Conservation (phyloP, 805 yeast species). For the Ogataea dorogensis region DNA sequence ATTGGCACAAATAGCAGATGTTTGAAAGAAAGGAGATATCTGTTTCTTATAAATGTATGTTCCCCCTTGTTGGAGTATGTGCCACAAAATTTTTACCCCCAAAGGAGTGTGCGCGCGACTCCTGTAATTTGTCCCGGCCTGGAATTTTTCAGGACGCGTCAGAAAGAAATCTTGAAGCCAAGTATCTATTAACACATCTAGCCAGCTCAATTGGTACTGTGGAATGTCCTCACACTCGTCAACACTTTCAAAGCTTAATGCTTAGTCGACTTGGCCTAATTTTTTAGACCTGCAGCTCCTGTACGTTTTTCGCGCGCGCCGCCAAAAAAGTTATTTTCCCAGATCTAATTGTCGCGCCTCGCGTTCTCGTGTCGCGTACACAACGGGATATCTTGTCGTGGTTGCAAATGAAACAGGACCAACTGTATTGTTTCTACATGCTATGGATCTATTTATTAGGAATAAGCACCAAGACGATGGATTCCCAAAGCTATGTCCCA, state of each 20-base stretch:
- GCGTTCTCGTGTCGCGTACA: conserved; percentile 13
- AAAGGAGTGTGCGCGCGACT: conserved; percentile 13
- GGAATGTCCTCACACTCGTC: not conserved
- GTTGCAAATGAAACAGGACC: not conserved
- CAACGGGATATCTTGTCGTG: conserved; percentile 8
- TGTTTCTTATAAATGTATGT: conserved; percentile 11
- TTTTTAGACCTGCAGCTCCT: conserved; percentile 9
- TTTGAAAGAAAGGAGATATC: conserved; percentile 6
- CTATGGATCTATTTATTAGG: too few species aligned
- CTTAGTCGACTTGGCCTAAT: conserved; percentile 2
- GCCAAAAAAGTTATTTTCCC: conserved; percentile 6
- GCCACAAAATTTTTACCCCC: conserved; percentile 11
- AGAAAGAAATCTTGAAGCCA: not conserved
- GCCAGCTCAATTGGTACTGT: too few species aligned
- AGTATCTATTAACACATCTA: too few species aligned
- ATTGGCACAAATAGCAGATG: conserved; percentile 8
- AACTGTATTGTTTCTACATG: too few species aligned
- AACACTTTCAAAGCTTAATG: too few species aligned
- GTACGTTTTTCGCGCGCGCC: conserved; percentile 6
- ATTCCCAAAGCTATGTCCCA: too few species aligned
- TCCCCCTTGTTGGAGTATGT: conserved; percentile 13
- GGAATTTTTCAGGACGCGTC: conserved; percentile 11
- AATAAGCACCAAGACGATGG: not conserved
- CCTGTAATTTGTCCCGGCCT: conserved; percentile 7
- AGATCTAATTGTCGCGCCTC: conserved; percentile 4